Evolutionary conservation across 2,329 filamentous ascomycete genomes (phyloP), one percentile per base, ranked within the genome.

Genomic region (Aspergillus sp.): DNA sequence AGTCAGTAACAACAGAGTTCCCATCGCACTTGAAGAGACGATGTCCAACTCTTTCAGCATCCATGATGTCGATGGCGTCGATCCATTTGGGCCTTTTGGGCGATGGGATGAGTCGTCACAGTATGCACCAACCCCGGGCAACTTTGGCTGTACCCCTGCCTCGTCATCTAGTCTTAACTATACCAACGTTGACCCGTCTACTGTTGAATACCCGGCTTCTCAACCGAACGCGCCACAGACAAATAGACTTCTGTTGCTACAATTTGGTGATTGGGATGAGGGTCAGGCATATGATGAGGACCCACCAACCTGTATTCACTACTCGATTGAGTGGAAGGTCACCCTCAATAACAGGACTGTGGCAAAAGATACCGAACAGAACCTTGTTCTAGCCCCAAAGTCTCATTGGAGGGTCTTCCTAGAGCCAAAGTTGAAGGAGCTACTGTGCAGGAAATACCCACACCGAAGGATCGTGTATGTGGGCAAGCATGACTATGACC

Each of bases 251-350:
- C 17, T 20, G 17, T 39, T 39, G 37, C 37, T 39, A 20, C 17
- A 20, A 39, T 39, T 37, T 15, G 33, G 17, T 23, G 17, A 47
- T 39, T 46, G 5, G 49, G 38, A 48, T 23, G 46, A 46, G 38
- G 38, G 33, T 48, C 42, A 23, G 27, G 37, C 12, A 48, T 50
- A 48, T 50, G 20, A 48, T 23, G 42, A 50, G 38, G 43, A 39
- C 23, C 46, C 38, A 51, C 43, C 46, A 32, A 33, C 43, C 42
- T 45, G 42, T n/a, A 49, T 48, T 25, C 45, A 46, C 47, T 52
- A 52, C 45, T 47, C 48, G 17, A 49, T 48, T 22, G 49, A 51
- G 39, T 53, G 47, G 52, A 46, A 45, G 32, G 38, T 53, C 15
- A 49, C 45, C 19, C 49, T 51, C 37, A 53, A 53, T 46, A 48